A percentile compares a stretch with the other conserved stretches of the same genome.
phyloP scores from a whole-genome alignment of 2,329 filamentous ascomycete genomes.

The Alternaria viburni region DNA sequence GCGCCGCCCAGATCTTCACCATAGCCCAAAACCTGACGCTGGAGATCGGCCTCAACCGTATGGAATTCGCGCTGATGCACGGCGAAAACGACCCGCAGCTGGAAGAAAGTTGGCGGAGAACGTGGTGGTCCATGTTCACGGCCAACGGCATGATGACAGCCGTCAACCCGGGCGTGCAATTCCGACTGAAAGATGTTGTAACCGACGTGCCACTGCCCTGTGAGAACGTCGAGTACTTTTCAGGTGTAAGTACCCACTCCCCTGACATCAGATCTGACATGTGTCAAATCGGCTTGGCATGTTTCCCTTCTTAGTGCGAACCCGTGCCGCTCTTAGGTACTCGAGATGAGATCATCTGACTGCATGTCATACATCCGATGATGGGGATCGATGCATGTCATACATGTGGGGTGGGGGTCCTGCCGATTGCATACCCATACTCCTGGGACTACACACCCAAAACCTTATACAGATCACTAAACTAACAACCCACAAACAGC shows the following conservation, averaged over 20 bases:
- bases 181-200: slow-evolving; percentile 70
- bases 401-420: not conserved
- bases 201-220: slow-evolving; percentile 78
- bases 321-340: not conserved
- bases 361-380: not conserved
- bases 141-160: slow-evolving; percentile 85
- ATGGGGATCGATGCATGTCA: not conserved
- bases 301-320: slow-evolving; percentile 13
- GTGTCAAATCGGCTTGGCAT: slow-evolving; percentile 16
- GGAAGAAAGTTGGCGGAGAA: slow-evolving; percentile 84
- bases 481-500: slow-evolving; percentile 29
- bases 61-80: slow-evolving; percentile 68
- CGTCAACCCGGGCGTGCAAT: slow-evolving; percentile 74
- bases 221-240: slow-evolving; percentile 74
- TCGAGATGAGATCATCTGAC: slow-evolving; percentile 2
- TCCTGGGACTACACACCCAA: not conserved
- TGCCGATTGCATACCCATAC: not conserved
- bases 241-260: slow-evolving; percentile 38
- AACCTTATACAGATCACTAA: not conserved
- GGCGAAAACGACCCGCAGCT: slow-evolving; percentile 70
- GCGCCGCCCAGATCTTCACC: slow-evolving; percentile 70
- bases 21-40: slow-evolving; percentile 75
- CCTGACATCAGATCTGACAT: not conserved
- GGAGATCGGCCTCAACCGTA: slow-evolving; percentile 76
- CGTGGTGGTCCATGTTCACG: slow-evolving; percentile 89